Evolutionary conservation across 306 rosid species (phyloP).

Genomic region (Albizia julibrissin): DNA sequence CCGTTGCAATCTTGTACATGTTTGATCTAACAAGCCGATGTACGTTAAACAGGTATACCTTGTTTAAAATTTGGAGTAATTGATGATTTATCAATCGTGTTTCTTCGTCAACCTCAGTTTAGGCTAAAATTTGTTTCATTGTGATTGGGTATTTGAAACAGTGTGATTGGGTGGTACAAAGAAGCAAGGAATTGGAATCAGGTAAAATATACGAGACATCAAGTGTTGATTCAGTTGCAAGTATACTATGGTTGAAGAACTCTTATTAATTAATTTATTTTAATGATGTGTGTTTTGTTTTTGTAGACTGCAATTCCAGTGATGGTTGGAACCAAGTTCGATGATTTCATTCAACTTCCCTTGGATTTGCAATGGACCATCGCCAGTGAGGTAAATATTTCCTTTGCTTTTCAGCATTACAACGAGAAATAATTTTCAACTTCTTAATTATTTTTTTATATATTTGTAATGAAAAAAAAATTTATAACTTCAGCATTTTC

Average conservation of each 20-base stretch:
- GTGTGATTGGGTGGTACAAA: constrained; percentile 72
- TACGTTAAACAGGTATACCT: constrained; percentile 66
- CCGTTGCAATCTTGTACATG: constrained; percentile 90
- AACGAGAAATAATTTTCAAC: background rate
- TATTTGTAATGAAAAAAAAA: no score
- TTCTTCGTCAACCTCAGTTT: background rate
- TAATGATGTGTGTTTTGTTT: constrained; percentile 2
- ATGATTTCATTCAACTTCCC: constrained; percentile 96
- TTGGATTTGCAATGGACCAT: constrained; percentile 96
- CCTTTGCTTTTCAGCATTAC: background rate
- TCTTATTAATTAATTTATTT: background rate
- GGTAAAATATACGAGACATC: constrained; percentile 39
- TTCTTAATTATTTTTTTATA: no score
- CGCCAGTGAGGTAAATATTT: constrained; percentile 73
- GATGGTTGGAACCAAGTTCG: constrained; percentile 90
- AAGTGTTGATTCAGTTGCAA: background rate
- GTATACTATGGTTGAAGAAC: background rate
- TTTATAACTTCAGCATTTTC: no score
- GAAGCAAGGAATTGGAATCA: constrained; percentile 88
- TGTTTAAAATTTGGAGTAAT: background rate
- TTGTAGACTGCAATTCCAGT: constrained; percentile 88
- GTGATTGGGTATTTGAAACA: constrained; percentile 36
- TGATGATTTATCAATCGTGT: background rate
- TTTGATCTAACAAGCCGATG: constrained; percentile 96
- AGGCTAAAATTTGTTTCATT: background rate